These are phyloP conservation scores for Microascus cirrosus DNA, from an alignment of 2,329 filamentous ascomycete genomes.

Conservation along the genomic window DNA sequence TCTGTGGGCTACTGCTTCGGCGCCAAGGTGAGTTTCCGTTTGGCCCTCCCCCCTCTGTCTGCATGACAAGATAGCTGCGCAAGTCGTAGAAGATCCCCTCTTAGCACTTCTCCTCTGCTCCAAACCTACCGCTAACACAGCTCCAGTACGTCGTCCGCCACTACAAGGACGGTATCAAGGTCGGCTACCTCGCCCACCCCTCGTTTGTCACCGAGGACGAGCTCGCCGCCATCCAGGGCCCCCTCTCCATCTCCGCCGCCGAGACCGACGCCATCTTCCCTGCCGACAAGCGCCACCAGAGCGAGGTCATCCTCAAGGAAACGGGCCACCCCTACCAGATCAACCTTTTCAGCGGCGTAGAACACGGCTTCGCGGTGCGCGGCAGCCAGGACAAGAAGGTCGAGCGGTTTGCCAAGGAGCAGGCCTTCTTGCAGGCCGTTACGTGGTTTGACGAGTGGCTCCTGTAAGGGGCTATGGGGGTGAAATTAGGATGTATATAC, in stretches of 20 bases:
- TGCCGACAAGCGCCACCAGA: slow-evolving; percentile 49
- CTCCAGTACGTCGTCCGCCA: slow-evolving; percentile 57
- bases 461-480: slow-evolving; percentile 3
- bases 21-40: slow-evolving; percentile 40
- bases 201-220: slow-evolving; percentile 61
- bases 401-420: slow-evolving; percentile 64
- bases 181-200: slow-evolving; percentile 66
- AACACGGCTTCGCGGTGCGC: slow-evolving; percentile 67
- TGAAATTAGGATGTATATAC: not conserved
- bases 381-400: slow-evolving; percentile 46
- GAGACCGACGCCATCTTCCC: slow-evolving; percentile 59
- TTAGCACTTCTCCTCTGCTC: too few species aligned
- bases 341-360: slow-evolving; percentile 59
- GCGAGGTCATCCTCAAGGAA: slow-evolving; percentile 50
- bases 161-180: slow-evolving; percentile 52
- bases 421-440: slow-evolving; percentile 68
- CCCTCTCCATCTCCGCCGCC: slow-evolving; percentile 54
- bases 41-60: not conserved
- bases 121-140: not conserved
- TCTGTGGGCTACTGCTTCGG: slow-evolving; percentile 68
- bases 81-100: not conserved
- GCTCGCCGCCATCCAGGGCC: slow-evolving; percentile 52
- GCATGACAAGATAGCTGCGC: not conserved
- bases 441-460: slow-evolving; percentile 53
- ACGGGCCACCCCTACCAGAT: slow-evolving; percentile 59